Base-by-base conservation (phyloP, 2,329 filamentous ascomycete genomes). In the Sporothrix variecibatus region DNA sequence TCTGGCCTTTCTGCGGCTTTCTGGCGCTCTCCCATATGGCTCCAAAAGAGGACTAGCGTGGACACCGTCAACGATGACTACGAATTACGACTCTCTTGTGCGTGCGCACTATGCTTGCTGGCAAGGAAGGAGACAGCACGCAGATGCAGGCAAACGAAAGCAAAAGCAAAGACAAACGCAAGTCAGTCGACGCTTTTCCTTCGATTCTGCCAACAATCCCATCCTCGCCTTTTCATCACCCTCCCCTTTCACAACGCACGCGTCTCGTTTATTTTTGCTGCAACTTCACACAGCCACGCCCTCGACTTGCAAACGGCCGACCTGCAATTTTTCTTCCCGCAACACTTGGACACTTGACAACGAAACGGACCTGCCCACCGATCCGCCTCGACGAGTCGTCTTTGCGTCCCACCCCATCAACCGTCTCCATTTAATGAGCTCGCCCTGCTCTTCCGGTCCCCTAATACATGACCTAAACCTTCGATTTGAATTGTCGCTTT, bases 1-100 rank as follows among this genome's bases (percentile, higher is more conserved):
- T 43, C 68, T 71, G 68, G 68, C 68, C 68, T 71, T 70, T 71
- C 49, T 58, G 51, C 15, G 65, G 40, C 43, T 31, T 68, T 68
- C 65, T 68, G 65, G 65, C 46, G 40, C 49, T 53, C 34, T 3
- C 5, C 20, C 49, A 34, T 51, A 40, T 20, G 31, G 2, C 3
- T 3, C 67, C 46, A 11, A 70, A 70, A 70, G 8, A 53, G 31
- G 49, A 8, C 23, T 56, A 70, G 67, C 53, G 67, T 26, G 28
- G 2, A n/a, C 67, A 70, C 31, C 31, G 65, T 23, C 65, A 49
- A 51, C 65, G 17, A 46, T 46, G 34, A 67, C 62, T 46, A 67
- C 62, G 2, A 49, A 49, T 12, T 65, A 40, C 62, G 23, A 28
- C 20, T 40, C 20, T 40, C 34, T 7, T 4, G 34, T 34, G 58